Base-by-base conservation (phyloP, 2,329 filamentous ascomycete genomes). In the Canariomyces notabilis region DNA sequence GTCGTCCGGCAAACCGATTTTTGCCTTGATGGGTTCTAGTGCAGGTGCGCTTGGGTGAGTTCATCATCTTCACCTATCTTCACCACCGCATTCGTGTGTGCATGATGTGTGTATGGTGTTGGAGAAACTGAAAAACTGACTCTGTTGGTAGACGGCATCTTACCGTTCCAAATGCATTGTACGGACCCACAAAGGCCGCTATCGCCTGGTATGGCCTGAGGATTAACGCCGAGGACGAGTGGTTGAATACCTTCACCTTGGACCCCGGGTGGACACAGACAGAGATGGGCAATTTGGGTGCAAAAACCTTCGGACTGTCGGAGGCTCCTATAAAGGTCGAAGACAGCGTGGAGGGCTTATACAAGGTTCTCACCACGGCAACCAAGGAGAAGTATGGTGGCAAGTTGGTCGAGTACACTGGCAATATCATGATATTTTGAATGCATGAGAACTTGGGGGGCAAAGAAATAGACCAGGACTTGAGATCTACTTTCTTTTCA, bases 101-200 rank as follows among this genome's bases (percentile, higher is more conserved):
- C n/a, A n/a, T n/a, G n/a, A n/a, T n/a, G n/a, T n/a, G n/a, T n/a
- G 18, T 20, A n/a, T 14, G n/a, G 38, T 22, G 11, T n/a, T 6
- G 20, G 34, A 32, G 2, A 5, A 5, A 9, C 11, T 8, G 4
- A 6, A n/a, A 22, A 15, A 33, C 23, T 21, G 6, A 40, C 15
- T 7, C 23, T 5, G 16, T 14, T 15, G 16, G n/a, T 14, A 37
- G 42, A 9, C 29, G 36, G 6, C 61, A 60, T 38, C 51, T 48
- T 0, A 42, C 56, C 0, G 37, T 67, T 1, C 61, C 65, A 1
- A 61, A 57, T 12, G 61, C 66, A 0, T 62, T 64, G 0, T 76
- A 79, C 48, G 73, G 67, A 0, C 55, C 68, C 1, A 65, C 64
- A 42, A 77, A 78, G 55, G 59, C 64, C 1, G 62, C 53, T 5